Evolutionary conservation across 345 rosid genomes (phyloP).

Genomic region (Ailanthus altissimus): DNA sequence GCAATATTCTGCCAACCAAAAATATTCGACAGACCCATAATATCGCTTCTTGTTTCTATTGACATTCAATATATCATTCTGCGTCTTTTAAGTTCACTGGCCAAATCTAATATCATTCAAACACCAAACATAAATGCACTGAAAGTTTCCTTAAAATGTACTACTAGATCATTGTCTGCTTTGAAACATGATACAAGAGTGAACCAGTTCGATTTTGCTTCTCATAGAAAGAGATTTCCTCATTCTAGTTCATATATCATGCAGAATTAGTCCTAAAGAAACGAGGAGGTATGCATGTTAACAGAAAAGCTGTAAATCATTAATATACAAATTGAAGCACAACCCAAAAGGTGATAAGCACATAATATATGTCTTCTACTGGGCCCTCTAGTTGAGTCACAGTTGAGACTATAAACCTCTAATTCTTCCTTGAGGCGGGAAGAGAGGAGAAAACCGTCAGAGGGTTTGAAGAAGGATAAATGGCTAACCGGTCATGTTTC

Average conservation of each 20-base stretch:
- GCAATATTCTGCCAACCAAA: conserved; percentile 3
- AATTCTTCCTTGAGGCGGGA: conserved; percentile 30
- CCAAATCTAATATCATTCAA: background rate
- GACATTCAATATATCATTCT: background rate
- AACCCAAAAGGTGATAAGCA: conserved; percentile 25
- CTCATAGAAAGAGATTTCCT: conserved; percentile 3
- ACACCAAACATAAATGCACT: conserved; percentile 12
- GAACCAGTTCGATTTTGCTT: conserved; percentile 11
- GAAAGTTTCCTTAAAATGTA: conserved; percentile 16
- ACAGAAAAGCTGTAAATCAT: conserved; percentile 26
- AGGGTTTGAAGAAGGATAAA: conserved; percentile 10
- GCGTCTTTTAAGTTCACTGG: background rate
- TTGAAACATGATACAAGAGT: conserved; percentile 20
- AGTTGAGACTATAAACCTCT: conserved; percentile 39
- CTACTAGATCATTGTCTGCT: conserved; percentile 14
- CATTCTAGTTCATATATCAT: conserved; percentile 24
- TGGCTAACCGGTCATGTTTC: conserved; percentile 29
- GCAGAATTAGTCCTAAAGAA: conserved; percentile 25
- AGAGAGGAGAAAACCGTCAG: background rate
- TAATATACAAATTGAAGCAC: conserved; percentile 42
- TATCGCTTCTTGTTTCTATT: background rate
- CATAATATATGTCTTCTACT: conserved; percentile 27
- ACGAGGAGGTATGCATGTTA: conserved; percentile 25
- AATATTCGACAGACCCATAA: conserved; percentile 10
- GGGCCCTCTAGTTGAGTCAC: conserved; percentile 44